Evolutionary conservation across 1,284 basidiomycete genomes (phyloP), one percentile per base, ranked within the genome.

Genomic region (Ceratobasidium sp.): DNA sequence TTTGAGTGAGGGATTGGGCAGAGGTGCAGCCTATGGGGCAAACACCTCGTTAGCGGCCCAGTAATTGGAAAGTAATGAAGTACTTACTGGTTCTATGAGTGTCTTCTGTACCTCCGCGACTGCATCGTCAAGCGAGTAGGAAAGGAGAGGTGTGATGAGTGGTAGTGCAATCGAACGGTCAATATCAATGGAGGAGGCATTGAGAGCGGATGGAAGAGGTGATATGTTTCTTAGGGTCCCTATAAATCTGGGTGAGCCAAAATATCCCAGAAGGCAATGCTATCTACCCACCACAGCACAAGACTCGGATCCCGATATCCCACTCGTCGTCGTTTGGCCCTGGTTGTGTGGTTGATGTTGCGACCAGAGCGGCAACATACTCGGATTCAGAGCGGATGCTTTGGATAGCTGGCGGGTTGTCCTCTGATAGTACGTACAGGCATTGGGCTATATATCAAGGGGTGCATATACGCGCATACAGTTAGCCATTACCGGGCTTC

Each of bases 341-440:
- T 68, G 56, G 22, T 4, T 22, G 69, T 32, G 50, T 34, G 25
- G 70, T 64, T 10, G 58, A 69, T 15, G 60, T 87, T 25, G 87
- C 84, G 49, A 94, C 80, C 25, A 96, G 84, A 72, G 88, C 90
- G 42, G 87, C 82, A 50, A 88, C 82, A 73, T 91, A 91, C 1
- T 81, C 6, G 84, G 84, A 75, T 54, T 90, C 83, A 32, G 82
- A 78, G 25, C 86, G 83, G 15, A 95, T 77, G 67, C 87, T 86
- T 17, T 84, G 77, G 65, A 87, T 86, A 42, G 88, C 87, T 15
- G 88, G 84, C 20, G 79, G 80, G 73, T 96, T 96, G 76, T 96
- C 94, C 75, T 95, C 93, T 0, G 93, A 92, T 17, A 96, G 82
- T 60, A 95, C 90, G 77, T 95, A 96, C 15, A 96, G 81, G 73